Evolutionary conservation across 176 grass and related monocot genomes (phyloP), one percentile per base, ranked within the genome.

Genomic region (Bonia amplexicaulis): DNA sequence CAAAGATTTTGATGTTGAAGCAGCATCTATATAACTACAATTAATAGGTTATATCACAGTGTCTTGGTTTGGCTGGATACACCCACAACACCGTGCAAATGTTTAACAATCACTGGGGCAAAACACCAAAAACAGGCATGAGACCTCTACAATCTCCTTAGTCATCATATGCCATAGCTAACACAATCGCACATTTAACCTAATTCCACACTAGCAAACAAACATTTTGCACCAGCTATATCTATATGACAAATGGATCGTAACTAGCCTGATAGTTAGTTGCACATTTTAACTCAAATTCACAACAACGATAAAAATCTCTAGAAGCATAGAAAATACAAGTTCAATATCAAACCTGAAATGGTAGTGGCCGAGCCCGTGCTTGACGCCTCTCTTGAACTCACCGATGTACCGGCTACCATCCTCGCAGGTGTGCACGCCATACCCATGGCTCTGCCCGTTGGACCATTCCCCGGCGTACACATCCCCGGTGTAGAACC

Each of bases 331-430:
- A 74, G 31, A 46, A 83, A 84, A 85, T 73, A 31, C 19, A 78
- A 16, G 75, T 69, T 61, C 5, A 58, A 44, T 69, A 67, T 29
- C 52, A 80, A 80, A 95, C 96, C 96, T 98, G 96, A 98, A 98
- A 92, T 98, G 96, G 88, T 98, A 98, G 88, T 96, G 93, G 1
- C 96, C 96, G 2, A 96, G 93, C 39, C 96, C 96, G 75, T 99
- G 93, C 79, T 99, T 99, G 39, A 96, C 93, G 12, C 96, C 96
- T 85, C 93, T 94, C 86, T 99, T 99, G 91, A 99, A 99, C 86
- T 96, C 96, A 12, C 96, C 96, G 1, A 96, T 89, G 64, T 96
- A 99, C 19, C 96, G 83, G 86, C 96, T 99, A 33, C 93, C 96
- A 49, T 99, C 96, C 71, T 99, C 96, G 68, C 96, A 99, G 52